Conservation (phyloP, 2,329 filamentous ascomycete species). For the Fusarium sp. region DNA sequence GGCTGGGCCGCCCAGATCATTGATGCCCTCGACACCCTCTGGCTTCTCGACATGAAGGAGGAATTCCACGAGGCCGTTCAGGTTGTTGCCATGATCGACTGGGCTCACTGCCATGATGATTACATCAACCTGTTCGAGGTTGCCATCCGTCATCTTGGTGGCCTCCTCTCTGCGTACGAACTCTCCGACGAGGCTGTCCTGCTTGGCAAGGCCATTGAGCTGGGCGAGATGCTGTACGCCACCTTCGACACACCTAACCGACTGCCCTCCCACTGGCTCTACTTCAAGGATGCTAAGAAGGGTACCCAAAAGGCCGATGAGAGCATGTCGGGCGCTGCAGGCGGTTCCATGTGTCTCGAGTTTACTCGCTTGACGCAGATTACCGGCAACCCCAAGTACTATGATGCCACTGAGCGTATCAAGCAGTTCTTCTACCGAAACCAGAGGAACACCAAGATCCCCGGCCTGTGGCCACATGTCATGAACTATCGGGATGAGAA, state of each 20-base stretch:
- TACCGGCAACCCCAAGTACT: slow-evolving; percentile 79
- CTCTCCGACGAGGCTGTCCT: slow-evolving; percentile 60
- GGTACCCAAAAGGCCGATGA: slow-evolving; percentile 52
- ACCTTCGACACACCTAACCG: slow-evolving; percentile 67
- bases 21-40: slow-evolving; percentile 69
- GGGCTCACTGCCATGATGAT: slow-evolving; percentile 58
- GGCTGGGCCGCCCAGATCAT: slow-evolving; percentile 71
- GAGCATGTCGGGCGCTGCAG: slow-evolving; percentile 58
- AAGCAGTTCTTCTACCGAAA: slow-evolving; percentile 74
- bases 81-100: slow-evolving; percentile 65
- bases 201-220: slow-evolving; percentile 63
- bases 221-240: slow-evolving; percentile 65
- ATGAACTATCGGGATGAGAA: slow-evolving; percentile 71
- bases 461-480: slow-evolving; percentile 78
- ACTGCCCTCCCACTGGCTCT: slow-evolving; percentile 60
- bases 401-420: slow-evolving; percentile 80
- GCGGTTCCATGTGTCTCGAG: slow-evolving; percentile 77
- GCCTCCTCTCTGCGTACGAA: slow-evolving; percentile 65
- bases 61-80: slow-evolving; percentile 66
- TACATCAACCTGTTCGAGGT: slow-evolving; percentile 73
- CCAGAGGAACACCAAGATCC: slow-evolving; percentile 75
- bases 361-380: slow-evolving; percentile 81
- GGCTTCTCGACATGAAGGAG: slow-evolving; percentile 68
- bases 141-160: slow-evolving; percentile 67
- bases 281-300: slow-evolving; percentile 56